Conservation (phyloP, 75 land plant genomes). For the Gnetum montanum region DNA sequence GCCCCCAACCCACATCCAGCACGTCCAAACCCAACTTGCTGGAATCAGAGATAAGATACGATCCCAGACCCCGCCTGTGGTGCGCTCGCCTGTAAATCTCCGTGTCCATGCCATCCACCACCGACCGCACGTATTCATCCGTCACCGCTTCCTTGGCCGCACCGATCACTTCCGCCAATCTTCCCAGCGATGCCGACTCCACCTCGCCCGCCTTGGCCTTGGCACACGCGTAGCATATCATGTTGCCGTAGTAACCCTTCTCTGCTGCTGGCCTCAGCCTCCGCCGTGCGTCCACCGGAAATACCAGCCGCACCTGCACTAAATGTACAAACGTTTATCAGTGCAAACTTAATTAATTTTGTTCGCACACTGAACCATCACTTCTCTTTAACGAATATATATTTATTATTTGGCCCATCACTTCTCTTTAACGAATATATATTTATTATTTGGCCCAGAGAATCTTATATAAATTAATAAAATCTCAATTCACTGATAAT, state of each 20-base stretch:
- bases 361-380: no score
- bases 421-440: no score
- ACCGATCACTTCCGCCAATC: conserved; percentile 45
- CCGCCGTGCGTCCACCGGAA: background rate
- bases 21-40: conserved; percentile 18
- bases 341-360: no score
- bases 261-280: conserved; percentile 23
- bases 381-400: no score
- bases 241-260: conserved; percentile 22
- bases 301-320: background rate
- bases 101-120: conserved; percentile 48
- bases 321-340: no score
- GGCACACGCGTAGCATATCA: conserved; percentile 45
- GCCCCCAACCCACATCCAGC: conserved; percentile 49
- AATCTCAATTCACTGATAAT: no score
- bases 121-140: conserved; percentile 61
- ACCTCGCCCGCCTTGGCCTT: conserved; percentile 39
- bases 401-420: no score
- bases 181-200: conserved; percentile 22
- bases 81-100: conserved; percentile 16
- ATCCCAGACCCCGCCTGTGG: conserved; percentile 16
- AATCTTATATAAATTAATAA: no score
- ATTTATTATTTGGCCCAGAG: no score
- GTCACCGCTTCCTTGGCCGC: conserved; percentile 45
- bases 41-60: conserved; percentile 29